Conservation (phyloP, 768 basidiomycete species). For the Suillus paluster region DNA sequence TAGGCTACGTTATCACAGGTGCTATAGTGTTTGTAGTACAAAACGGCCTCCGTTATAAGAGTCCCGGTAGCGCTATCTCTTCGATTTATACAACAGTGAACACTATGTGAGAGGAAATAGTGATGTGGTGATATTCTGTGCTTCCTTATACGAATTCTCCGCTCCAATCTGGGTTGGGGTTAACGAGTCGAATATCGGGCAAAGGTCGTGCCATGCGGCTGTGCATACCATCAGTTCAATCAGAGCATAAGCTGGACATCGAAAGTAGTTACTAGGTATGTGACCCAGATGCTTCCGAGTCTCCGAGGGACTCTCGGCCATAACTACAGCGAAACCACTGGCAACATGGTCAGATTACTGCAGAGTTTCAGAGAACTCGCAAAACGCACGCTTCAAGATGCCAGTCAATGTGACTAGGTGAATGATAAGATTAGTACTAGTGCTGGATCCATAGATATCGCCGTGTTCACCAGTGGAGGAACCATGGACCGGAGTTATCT, state of each 20-base stretch:
- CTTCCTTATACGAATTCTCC: conserved; percentile 20
- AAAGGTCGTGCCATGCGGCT: conserved; percentile 32
- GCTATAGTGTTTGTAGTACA: too few relatives aligned
- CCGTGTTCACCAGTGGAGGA: conserved; percentile 44
- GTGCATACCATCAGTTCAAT: background rate
- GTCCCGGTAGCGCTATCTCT: background rate
- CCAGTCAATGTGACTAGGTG: conserved; percentile 54
- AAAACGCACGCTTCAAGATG: conserved; percentile 46
- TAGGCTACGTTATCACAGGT: background rate
- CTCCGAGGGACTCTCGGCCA: conserved; percentile 9
- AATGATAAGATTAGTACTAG: background rate
- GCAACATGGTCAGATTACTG: background rate
- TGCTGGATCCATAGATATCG: background rate
- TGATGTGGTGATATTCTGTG: conserved; percentile 23
- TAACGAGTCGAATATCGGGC: conserved; percentile 28
- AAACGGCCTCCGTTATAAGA: background rate
- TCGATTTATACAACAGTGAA: background rate
- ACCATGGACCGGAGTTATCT: conserved; percentile 57
- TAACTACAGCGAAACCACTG: conserved; percentile 10
- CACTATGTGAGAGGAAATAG: conserved; percentile 18
- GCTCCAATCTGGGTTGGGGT: conserved; percentile 26
- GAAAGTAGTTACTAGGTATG: background rate
- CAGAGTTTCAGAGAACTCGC: background rate
- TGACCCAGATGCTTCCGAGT: background rate
- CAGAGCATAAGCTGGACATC: background rate